phyloP scores from a whole-genome alignment of 2,329 filamentous ascomycete genomes.

The Chaetoscypha palmicola region DNA sequence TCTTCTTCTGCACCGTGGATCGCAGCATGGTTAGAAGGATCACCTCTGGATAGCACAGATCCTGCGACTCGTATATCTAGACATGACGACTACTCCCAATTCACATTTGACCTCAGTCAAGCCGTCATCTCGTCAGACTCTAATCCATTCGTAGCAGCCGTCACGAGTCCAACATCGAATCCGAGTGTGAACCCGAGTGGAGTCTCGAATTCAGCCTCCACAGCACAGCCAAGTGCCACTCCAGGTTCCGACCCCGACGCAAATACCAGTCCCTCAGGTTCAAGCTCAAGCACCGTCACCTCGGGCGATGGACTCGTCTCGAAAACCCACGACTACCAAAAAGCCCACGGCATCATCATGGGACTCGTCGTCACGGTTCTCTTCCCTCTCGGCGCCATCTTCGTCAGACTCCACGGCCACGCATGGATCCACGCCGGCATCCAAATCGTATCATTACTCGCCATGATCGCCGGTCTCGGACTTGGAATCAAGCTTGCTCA shows the following conservation, averaged over 20 bases:
- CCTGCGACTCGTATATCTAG: constrained; percentile 15
- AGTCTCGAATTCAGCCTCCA: constrained; percentile 8
- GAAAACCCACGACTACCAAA: constrained; percentile 15
- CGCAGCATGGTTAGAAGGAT: constrained; percentile 25
- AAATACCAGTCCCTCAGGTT: background rate
- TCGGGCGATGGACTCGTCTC: background rate
- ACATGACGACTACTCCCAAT: constrained; percentile 15
- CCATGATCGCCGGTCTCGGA: constrained; percentile 55
- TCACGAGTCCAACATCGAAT: constrained; percentile 2
- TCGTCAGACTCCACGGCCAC: constrained; percentile 52
- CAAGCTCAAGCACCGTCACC: background rate
- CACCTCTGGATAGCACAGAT: constrained; percentile 17
- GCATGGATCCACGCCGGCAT: constrained; percentile 45
- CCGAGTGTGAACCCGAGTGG: background rate
- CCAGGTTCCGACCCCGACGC: background rate
- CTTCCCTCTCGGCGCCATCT: constrained; percentile 52
- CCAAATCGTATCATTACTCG: constrained; percentile 47
- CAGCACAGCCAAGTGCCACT: background rate
- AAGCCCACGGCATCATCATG: constrained; percentile 54
- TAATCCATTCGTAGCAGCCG: constrained; percentile 22
- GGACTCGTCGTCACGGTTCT: constrained; percentile 49
- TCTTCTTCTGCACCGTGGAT: constrained; percentile 24
- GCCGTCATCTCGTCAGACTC: constrained; percentile 19
- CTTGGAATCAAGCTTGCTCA: constrained; percentile 45
- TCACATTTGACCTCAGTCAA: constrained; percentile 24